A percentile compares a stretch with the other conserved stretches of the same genome.
phyloP scores from a whole-genome alignment of 805 yeast genomes.

The Hanseniaspora mollemarum region DNA sequence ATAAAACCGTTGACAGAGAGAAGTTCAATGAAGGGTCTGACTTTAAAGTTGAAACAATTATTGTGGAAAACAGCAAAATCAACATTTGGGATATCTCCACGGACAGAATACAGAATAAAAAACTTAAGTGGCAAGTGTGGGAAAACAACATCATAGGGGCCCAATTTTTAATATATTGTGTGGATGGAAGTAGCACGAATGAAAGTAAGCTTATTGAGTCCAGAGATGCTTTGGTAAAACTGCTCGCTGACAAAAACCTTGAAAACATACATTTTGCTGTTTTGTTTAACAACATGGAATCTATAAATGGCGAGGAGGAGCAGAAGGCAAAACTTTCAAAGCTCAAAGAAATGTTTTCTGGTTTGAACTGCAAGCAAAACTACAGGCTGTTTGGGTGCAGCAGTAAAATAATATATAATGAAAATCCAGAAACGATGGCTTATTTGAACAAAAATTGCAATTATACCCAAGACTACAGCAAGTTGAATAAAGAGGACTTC shows the following conservation, averaged over 20 bases:
- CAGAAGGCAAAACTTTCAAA: constrained; percentile 3
- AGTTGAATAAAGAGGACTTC: constrained; percentile 2
- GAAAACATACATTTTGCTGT: constrained; percentile 31
- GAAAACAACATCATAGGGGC: constrained; percentile 91
- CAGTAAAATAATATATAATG: not conserved
- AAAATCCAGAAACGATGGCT: not conserved
- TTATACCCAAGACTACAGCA: not conserved
- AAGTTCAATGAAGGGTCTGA: constrained; percentile 11
- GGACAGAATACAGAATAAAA: constrained; percentile 57
- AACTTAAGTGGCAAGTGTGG: constrained; percentile 53
- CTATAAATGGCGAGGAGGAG: not conserved
- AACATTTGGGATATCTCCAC: constrained; percentile 93
- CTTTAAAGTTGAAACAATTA: constrained; percentile 57
- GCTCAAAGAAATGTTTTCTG: not conserved
- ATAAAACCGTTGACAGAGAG: constrained; percentile 12
- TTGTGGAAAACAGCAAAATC: constrained; percentile 68
- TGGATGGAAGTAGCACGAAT: constrained; percentile 61
- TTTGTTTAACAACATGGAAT: not conserved
- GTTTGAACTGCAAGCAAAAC: not conserved
- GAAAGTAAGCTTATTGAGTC: constrained; percentile 61
- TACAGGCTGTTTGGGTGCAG: not conserved
- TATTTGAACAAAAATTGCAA: constrained; percentile 6
- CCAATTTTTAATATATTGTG: constrained; percentile 80
- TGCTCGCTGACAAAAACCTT: constrained; percentile 74
- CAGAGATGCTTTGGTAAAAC: constrained; percentile 62